Evolutionary conservation across 1,284 basidiomycete species (phyloP).

Genomic region (Psilocybe mexicana): DNA sequence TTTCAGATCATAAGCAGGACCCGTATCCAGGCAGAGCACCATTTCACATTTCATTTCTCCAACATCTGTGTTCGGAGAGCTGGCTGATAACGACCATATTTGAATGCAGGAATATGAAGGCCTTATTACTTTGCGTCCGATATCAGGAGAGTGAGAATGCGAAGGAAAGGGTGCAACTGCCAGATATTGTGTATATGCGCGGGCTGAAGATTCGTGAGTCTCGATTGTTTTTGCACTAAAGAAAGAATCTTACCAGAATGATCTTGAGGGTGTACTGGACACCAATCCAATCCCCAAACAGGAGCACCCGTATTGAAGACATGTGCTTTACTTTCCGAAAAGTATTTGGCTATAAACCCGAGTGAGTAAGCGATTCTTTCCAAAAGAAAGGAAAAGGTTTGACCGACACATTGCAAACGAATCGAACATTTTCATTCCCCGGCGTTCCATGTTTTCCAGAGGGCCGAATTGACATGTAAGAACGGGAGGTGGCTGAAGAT

Average conservation of each 20-base stretch:
- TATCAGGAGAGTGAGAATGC: conserved; percentile 53
- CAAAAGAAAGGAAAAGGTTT: background rate
- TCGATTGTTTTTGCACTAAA: background rate
- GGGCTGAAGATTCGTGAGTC: conserved; percentile 36
- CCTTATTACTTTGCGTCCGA: conserved; percentile 53
- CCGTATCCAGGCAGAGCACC: conserved; percentile 75
- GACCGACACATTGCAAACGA: conserved; percentile 56
- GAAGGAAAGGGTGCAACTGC: conserved; percentile 80
- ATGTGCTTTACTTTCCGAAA: conserved; percentile 54
- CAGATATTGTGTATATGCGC: conserved; percentile 69
- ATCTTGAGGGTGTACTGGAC: conserved; percentile 70
- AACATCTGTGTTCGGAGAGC: conserved; percentile 15
- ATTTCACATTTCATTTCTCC: conserved; percentile 68
- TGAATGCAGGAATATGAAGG: conserved; percentile 67
- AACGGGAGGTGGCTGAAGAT: conserved; percentile 49
- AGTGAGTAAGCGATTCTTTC: background rate
- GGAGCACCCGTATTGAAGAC: conserved; percentile 84
- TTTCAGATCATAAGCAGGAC: conserved; percentile 74
- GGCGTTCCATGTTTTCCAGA: conserved; percentile 48
- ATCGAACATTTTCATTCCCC: conserved; percentile 57
- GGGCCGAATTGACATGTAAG: conserved; percentile 66
- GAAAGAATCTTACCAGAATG: conserved; percentile 46
- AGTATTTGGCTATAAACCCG: conserved; percentile 40
- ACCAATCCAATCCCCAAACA: conserved; percentile 90
- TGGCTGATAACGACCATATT: conserved; percentile 56